Percentiles rank a stretch among this genome's conserved stretches.
Conservation (phyloP, 2,329 filamentous ascomycete genomes). For the Calonectria hongkongensis region DNA sequence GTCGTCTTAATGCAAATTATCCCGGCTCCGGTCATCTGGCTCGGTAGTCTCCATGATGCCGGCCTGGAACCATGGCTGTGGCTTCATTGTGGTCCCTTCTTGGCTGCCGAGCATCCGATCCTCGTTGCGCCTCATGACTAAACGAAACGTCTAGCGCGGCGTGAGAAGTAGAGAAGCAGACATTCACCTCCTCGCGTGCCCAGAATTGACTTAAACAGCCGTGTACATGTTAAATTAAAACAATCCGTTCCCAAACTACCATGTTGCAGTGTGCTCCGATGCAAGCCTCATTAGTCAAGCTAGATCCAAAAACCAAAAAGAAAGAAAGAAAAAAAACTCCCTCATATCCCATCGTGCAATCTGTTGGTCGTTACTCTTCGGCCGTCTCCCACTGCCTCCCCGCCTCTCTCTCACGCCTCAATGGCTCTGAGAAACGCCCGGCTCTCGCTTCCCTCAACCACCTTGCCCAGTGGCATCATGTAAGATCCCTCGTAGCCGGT, state of each 20-base stretch:
- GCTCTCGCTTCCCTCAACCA: slow-evolving; percentile 74
- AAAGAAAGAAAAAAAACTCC: neutral
- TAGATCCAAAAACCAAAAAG: neutral
- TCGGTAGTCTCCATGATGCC: slow-evolving; percentile 40
- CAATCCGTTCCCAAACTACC: neutral
- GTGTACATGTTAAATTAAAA: neutral
- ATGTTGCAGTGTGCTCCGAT: neutral
- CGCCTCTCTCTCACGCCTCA: slow-evolving; percentile 44
- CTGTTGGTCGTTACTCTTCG: slow-evolving; percentile 5
- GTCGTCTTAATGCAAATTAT: slow-evolving; percentile 45
- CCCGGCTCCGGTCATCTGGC: slow-evolving; percentile 42
- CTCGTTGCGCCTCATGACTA: slow-evolving; percentile 42
- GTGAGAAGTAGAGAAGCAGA: neutral
- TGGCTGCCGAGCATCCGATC: slow-evolving; percentile 45
- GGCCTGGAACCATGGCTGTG: slow-evolving; percentile 27
- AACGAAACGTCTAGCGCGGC: slow-evolving; percentile 12
- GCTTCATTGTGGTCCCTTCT: slow-evolving; percentile 41
- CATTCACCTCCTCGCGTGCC: neutral
- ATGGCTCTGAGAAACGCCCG: slow-evolving; percentile 70
- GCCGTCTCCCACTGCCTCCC: neutral
- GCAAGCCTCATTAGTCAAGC: slow-evolving; percentile 4
- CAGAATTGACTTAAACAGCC: neutral
- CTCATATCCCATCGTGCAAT: neutral
- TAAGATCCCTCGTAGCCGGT: slow-evolving; percentile 60
- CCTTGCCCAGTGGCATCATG: slow-evolving; percentile 73